These are phyloP conservation scores for Fraxinus anomala DNA, from an alignment of 257 asterid genomes.

Conservation along the genomic window DNA sequence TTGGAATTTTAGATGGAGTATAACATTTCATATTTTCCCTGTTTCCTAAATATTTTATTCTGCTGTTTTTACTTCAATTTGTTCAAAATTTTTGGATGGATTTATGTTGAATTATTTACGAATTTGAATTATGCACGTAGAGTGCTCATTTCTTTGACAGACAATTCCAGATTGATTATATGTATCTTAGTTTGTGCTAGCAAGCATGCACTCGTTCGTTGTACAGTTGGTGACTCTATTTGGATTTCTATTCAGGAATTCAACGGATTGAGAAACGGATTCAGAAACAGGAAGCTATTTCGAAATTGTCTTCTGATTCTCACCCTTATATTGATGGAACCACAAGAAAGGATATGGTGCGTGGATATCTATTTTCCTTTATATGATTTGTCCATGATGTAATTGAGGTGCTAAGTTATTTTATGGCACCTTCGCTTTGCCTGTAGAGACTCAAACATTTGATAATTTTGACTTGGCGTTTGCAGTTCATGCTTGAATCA, in stretches of 20 bases:
- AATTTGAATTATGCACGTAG: not conserved
- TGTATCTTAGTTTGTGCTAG: conserved; percentile 1
- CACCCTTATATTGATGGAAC: conserved; percentile 48
- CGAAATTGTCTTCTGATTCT: conserved; percentile 54
- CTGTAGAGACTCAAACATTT: conserved; percentile 20
- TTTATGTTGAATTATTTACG: not conserved
- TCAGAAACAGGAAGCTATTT: conserved; percentile 46
- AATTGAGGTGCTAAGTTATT: conserved; percentile 15
- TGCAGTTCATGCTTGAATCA: conserved; percentile 51
- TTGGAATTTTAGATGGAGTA: not conserved
- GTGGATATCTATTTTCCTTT: conserved; percentile 22
- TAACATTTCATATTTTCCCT: not conserved
- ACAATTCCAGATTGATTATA: conserved; percentile 6
- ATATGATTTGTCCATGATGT: not conserved
- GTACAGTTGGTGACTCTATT: conserved; percentile 21
- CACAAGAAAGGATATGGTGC: conserved; percentile 50
- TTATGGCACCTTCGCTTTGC: not conserved
- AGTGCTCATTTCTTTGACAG: not conserved
- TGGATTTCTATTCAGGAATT: conserved; percentile 53
- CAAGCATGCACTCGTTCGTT: conserved; percentile 7
- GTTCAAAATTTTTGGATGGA: not conserved
- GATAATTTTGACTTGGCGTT: conserved; percentile 25
- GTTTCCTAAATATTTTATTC: not conserved
- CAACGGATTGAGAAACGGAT: conserved; percentile 39
- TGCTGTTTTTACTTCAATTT: not conserved